Base-by-base conservation (phyloP, 1,284 basidiomycete genomes). In the Coriolopsis trogii region DNA sequence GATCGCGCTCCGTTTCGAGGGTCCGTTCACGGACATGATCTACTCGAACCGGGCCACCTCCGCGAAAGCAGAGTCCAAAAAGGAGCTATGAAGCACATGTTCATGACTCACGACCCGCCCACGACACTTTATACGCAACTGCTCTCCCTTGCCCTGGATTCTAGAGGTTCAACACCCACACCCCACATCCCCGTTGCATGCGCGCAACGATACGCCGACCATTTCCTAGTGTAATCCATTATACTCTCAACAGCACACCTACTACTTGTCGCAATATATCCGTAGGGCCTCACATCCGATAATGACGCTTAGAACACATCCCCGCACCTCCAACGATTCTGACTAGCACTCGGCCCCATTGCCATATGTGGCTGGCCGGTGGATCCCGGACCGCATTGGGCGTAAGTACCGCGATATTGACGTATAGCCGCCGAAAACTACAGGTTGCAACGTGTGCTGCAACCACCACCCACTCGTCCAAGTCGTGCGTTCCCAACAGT, bases 1-100 rank as follows among this genome's bases (percentile, higher is more conserved):
- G 44, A 79, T 95, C 55, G 95, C 95, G 2, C 79, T 96, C 46
- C 78, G 77, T 20, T 96, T 81, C 67, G 95, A 97, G 75, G 93
- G 93, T 18, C 89, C 89, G 0, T 91, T 91, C 72, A 92, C 89
- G 23, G 81, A 86, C 68, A 89, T 85, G 85, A 91, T 92, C 55
- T 92, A 92, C 67, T 75, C 84, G 26, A 82, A 77, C 40, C 81
- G 83, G 33, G 75, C 75, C 2, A 67, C 71, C 3, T 16, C n/a
- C 9, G 54, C 63, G n/a, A 55, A 58, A 36, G 53, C 62, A 16
- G 55, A 39, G 20, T 50, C 59, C 40, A 71, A 73, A 56, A 74
- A 73, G 61, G 68, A 72, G 54, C 64, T 70, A 5, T 72, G 48
- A 59, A 34, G 18, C 39, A 25, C 13, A 7, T 31, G 30, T 16